phyloP scores from a whole-genome alignment of 2,329 filamentous ascomycete genomes.

The Torrubiellomyces zombiae region DNA sequence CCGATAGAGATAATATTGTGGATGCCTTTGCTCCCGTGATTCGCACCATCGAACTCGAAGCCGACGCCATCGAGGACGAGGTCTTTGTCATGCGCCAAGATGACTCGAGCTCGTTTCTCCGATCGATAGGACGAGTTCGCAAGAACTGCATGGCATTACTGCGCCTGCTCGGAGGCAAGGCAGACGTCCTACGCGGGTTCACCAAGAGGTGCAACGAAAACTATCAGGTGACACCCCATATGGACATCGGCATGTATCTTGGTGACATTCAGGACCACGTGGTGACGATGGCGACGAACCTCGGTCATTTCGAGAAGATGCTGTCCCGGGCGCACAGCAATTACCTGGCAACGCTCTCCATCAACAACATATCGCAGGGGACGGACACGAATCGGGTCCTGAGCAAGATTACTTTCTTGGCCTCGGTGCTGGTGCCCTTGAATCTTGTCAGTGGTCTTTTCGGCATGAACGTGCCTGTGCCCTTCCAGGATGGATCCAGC shows the following conservation, averaged over 20 bases:
- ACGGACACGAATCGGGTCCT: slow-evolving; percentile 79
- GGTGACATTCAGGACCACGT: slow-evolving; percentile 98
- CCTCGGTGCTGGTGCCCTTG: slow-evolving; percentile 87
- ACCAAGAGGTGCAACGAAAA: slow-evolving; percentile 98
- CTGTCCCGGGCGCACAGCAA: slow-evolving; percentile 86
- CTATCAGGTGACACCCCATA: slow-evolving; percentile 84
- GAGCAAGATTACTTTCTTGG: slow-evolving; percentile 87
- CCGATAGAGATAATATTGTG: slow-evolving; percentile 73
- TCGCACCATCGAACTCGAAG: slow-evolving; percentile 69
- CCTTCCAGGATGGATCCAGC: slow-evolving; percentile 35
- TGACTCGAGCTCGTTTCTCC: slow-evolving; percentile 75
- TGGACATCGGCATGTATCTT: slow-evolving; percentile 91
- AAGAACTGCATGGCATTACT: slow-evolving; percentile 92
- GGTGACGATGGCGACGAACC: slow-evolving; percentile 95
- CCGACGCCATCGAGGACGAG: slow-evolving; percentile 85
- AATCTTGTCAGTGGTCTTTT: slow-evolving; percentile 81
- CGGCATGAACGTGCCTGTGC: slow-evolving; percentile 73
- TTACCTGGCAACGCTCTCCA: slow-evolving; percentile 85
- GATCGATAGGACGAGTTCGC: slow-evolving; percentile 74
- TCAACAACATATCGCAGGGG: slow-evolving; percentile 78
- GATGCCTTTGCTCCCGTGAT: slow-evolving; percentile 89
- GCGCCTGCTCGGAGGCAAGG: slow-evolving; percentile 86
- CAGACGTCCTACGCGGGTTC: slow-evolving; percentile 95
- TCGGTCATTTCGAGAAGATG: slow-evolving; percentile 96
- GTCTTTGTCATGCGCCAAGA: slow-evolving; percentile 85